A percentile compares a stretch with the other conserved stretches of the same genome.
phyloP scores from a whole-genome alignment of 2,329 filamentous ascomycete genomes.

The Geosmithia putterillii region DNA sequence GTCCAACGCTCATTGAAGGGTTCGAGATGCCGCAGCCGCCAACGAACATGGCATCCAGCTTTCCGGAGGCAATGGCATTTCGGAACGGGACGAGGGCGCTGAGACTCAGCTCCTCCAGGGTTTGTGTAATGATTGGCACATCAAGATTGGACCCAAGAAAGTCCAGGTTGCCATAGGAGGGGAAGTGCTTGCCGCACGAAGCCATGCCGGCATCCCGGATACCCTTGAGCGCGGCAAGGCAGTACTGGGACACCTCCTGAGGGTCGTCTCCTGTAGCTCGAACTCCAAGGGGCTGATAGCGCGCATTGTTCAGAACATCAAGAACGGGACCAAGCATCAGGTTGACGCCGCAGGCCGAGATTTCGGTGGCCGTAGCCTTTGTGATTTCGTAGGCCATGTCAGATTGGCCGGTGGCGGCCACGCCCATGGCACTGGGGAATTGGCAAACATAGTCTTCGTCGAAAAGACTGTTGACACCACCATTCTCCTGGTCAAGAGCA shows the following conservation, averaged over 20 bases:
- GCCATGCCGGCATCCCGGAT: slow-evolving; percentile 84
- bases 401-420: slow-evolving; percentile 81
- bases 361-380: slow-evolving; percentile 84
- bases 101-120: slow-evolving; percentile 82
- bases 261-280: slow-evolving; percentile 86
- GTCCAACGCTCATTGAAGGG: slow-evolving; percentile 85
- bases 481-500: slow-evolving; percentile 93
- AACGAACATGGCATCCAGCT: slow-evolving; percentile 86
- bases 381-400: slow-evolving; percentile 82
- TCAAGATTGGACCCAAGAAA: slow-evolving; percentile 85
- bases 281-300: slow-evolving; percentile 82
- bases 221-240: slow-evolving; percentile 80
- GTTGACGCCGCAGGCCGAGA: slow-evolving; percentile 88
- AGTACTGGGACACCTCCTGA: slow-evolving; percentile 87
- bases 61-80: slow-evolving; percentile 73
- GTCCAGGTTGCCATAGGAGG: slow-evolving; percentile 89
- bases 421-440: slow-evolving; percentile 92
- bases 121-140: slow-evolving; percentile 92
- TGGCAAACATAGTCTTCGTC: slow-evolving; percentile 94
- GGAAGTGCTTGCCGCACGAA: slow-evolving; percentile 92
- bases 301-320: slow-evolving; percentile 86
- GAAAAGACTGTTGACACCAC: slow-evolving; percentile 91
- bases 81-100: slow-evolving; percentile 85
- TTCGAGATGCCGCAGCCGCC: slow-evolving; percentile 90
- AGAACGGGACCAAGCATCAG: slow-evolving; percentile 88